Evolutionary conservation across 148 eudicot genomes (phyloP).

Genomic region (Chenopodium berlandieri): DNA sequence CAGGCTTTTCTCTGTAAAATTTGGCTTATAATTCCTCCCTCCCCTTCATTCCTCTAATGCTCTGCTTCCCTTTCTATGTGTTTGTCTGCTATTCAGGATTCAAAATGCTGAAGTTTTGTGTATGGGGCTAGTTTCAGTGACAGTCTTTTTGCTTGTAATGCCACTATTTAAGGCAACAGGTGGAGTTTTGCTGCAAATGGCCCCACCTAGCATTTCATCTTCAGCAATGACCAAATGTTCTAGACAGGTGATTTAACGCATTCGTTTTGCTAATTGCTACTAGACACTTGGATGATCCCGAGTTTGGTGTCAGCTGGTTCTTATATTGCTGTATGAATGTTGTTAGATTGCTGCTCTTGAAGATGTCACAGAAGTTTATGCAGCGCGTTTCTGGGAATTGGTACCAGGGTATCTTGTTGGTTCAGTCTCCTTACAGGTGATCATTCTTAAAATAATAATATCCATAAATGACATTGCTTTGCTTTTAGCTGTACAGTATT

Average conservation of each 20-base stretch:
- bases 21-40: not conserved
- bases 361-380: slow-evolving; percentile 70
- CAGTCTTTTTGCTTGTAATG: slow-evolving; percentile 85
- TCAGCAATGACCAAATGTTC: slow-evolving; percentile 84
- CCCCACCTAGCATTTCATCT: slow-evolving; percentile 78
- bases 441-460: not conserved
- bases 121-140: slow-evolving; percentile 87
- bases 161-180: slow-evolving; percentile 84
- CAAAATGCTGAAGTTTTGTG: slow-evolving; percentile 97
- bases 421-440: slow-evolving; percentile 79
- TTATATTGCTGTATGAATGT: not conserved
- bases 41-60: not conserved
- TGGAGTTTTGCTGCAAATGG: slow-evolving; percentile 78
- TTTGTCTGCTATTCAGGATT: slow-evolving; percentile 46
- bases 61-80: not conserved
- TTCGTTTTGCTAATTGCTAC: not conserved
- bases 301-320: not conserved
- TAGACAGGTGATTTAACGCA: slow-evolving; percentile 64
- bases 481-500: not conserved
- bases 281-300: not conserved
- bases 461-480: not conserved
- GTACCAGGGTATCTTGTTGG: slow-evolving; percentile 95
- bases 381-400: slow-evolving; percentile 94
- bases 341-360: slow-evolving; percentile 73
- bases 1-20: not conserved